Percentiles rank a stretch among this genome's conserved stretches.
Evolutionary conservation across 129 eudicot genomes (phyloP).

Genomic region (Centrapalus pauciflorus): DNA sequence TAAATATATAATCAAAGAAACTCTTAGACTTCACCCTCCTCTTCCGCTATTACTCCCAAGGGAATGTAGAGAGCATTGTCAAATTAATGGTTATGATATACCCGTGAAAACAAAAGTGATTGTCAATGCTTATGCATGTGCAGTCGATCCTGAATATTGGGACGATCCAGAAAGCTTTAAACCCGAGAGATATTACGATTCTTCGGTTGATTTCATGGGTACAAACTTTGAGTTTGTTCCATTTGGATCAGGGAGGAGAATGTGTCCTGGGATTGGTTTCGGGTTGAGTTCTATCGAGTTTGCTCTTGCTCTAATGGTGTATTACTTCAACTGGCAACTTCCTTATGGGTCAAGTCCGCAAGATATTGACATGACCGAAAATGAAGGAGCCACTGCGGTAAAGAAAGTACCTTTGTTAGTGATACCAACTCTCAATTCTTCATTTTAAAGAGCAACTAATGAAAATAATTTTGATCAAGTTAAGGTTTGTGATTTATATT

Average conservation of each 20-base stretch:
- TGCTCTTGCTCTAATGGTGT: constrained; percentile 11
- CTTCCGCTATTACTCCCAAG: constrained; percentile 23
- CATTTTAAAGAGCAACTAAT: neutral
- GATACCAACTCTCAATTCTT: neutral
- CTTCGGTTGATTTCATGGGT: constrained; percentile 7
- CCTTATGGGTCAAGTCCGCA: constrained; percentile 6
- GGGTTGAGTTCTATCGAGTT: constrained; percentile 7
- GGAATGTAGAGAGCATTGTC: constrained; percentile 14
- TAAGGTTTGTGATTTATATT: no score
- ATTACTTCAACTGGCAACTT: constrained; percentile 14
- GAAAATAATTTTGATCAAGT: no score
- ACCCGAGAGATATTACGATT: constrained; percentile 15
- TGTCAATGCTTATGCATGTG: constrained; percentile 16
- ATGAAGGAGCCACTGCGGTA: neutral
- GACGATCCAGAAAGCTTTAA: constrained; percentile 11
- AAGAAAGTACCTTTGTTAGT: constrained; percentile 7
- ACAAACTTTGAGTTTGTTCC: constrained; percentile 10
- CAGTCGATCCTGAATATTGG: constrained; percentile 22
- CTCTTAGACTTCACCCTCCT: neutral
- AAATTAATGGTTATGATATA: constrained; percentile 20
- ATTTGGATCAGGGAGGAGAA: constrained; percentile 5
- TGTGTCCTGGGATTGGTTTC: neutral
- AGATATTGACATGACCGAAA: constrained; percentile 14
- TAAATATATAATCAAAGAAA: constrained; percentile 6
- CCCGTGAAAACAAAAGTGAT: constrained; percentile 13